Conservation (phyloP, 345 rosid genomes). For the Laguncularia racemosa region DNA sequence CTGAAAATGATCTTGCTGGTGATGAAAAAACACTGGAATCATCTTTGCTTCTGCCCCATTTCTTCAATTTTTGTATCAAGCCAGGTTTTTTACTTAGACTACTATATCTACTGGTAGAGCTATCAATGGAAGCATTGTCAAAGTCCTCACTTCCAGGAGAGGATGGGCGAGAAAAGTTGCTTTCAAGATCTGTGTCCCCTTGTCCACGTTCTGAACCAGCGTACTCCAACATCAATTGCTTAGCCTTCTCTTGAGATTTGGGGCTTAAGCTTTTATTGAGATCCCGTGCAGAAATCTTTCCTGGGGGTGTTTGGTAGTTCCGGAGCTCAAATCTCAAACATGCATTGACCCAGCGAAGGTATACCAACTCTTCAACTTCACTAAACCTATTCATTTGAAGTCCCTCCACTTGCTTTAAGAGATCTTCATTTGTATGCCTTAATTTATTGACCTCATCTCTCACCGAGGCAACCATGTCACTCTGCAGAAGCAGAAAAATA, state of each 20-base stretch:
- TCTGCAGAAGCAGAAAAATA: conserved; percentile 32
- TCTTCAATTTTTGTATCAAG: conserved; percentile 79
- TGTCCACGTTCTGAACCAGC: conserved; percentile 95
- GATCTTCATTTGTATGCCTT: conserved; percentile 78
- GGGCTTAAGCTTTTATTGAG: conserved; percentile 82
- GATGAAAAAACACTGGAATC: conserved; percentile 65
- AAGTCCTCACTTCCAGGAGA: conserved; percentile 94
- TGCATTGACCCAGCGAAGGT: conserved; percentile 98
- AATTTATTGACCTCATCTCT: conserved; percentile 73
- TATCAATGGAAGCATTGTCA: conserved; percentile 78
- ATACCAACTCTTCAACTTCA: conserved; percentile 97
- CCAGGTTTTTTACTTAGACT: conserved; percentile 66
- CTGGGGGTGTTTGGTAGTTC: conserved; percentile 79
- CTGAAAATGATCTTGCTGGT: conserved; percentile 67
- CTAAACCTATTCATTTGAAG: conserved; percentile 96
- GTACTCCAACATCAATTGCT: conserved; percentile 76
- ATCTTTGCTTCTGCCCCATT: conserved; percentile 85
- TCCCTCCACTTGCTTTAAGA: conserved; percentile 94
- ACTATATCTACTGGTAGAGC: conserved; percentile 69
- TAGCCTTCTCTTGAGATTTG: conserved; percentile 82
- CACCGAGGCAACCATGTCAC: conserved; percentile 64
- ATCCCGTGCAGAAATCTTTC: conserved; percentile 86
- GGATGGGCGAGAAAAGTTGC: conserved; percentile 83
- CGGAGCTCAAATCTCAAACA: conserved; percentile 93
- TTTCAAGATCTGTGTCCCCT: conserved; percentile 86